These are phyloP conservation scores for Cutaneotrichosporon sp. DNA, from an alignment of 1,284 basidiomycete genomes.

Conservation along the genomic window DNA sequence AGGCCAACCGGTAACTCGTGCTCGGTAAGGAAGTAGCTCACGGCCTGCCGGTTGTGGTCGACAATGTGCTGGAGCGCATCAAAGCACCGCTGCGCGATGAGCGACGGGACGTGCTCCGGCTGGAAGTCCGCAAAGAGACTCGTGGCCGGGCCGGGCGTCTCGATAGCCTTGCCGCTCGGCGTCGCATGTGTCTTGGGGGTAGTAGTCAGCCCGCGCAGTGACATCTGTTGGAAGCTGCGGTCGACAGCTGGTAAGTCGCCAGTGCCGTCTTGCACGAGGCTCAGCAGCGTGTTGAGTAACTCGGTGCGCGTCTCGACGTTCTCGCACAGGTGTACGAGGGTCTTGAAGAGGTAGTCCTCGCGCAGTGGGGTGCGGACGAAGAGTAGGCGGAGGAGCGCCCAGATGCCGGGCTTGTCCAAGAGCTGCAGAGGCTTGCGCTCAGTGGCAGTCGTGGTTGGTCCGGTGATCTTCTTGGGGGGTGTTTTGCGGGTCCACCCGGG, in stretches of 20 bases:
- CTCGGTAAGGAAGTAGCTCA: constrained; percentile 90
- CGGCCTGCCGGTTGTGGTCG: constrained; percentile 73
- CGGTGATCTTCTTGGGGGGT: background rate
- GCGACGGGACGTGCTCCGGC: constrained; percentile 79
- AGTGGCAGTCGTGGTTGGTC: constrained; percentile 9
- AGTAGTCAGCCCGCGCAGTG: constrained; percentile 62
- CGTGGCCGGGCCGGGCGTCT: constrained; percentile 55
- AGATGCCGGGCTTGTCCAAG: constrained; percentile 85
- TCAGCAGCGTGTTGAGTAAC: constrained; percentile 86
- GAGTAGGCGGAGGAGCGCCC: constrained; percentile 84
- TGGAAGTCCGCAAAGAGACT: constrained; percentile 66
- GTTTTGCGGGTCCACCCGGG: constrained; percentile 4
- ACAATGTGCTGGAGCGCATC: constrained; percentile 86
- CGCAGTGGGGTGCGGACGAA: constrained; percentile 88
- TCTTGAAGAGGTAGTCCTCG: constrained; percentile 81
- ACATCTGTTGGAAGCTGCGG: constrained; percentile 90
- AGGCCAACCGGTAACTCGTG: constrained; percentile 79
- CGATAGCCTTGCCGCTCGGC: constrained; percentile 55
- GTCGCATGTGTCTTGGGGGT: constrained; percentile 71
- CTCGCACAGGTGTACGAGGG: constrained; percentile 93
- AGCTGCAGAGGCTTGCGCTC: constrained; percentile 66
- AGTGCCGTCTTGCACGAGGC: constrained; percentile 90
- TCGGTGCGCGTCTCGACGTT: constrained; percentile 89
- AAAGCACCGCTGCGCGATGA: constrained; percentile 87
- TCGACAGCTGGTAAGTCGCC: constrained; percentile 90